phyloP scores from a whole-genome alignment of 306 rosid genomes.

The Prunus mira region DNA sequence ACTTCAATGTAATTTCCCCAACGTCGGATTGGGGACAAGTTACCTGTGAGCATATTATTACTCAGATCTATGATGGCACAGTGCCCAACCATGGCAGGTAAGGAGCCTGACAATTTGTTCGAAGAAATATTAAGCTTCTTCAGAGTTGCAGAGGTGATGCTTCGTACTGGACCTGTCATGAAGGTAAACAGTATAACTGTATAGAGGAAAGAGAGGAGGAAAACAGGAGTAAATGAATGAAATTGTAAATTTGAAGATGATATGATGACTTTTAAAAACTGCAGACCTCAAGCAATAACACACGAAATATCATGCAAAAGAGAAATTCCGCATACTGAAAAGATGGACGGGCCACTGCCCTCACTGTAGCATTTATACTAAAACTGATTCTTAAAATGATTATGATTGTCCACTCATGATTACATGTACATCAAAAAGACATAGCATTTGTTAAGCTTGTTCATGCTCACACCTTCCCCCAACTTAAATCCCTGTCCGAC shows the following conservation, averaged over 20 bases:
- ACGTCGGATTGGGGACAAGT: constrained; percentile 54
- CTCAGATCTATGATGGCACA: constrained; percentile 68
- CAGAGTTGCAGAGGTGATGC: constrained; percentile 66
- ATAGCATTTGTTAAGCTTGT: background rate
- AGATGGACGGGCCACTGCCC: background rate
- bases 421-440: background rate
- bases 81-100: constrained; percentile 61
- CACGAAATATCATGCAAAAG: background rate
- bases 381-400: background rate
- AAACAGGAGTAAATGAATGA: background rate
- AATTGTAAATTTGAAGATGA: background rate
- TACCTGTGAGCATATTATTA: constrained; percentile 59
- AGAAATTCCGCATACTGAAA: background rate
- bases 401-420: background rate
- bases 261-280: background rate
- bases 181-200: constrained; percentile 5
- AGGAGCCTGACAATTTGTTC: constrained; percentile 64
- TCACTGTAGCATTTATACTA: background rate
- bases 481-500: background rate
- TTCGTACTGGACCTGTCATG: constrained; percentile 65
- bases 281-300: background rate
- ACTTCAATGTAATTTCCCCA: constrained; percentile 83
- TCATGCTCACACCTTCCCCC: background rate
- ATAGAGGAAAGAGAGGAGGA: background rate
- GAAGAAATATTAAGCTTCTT: constrained; percentile 75